Conservation (phyloP, 176 grass and related monocot species). For the Pontederia paniculata region DNA sequence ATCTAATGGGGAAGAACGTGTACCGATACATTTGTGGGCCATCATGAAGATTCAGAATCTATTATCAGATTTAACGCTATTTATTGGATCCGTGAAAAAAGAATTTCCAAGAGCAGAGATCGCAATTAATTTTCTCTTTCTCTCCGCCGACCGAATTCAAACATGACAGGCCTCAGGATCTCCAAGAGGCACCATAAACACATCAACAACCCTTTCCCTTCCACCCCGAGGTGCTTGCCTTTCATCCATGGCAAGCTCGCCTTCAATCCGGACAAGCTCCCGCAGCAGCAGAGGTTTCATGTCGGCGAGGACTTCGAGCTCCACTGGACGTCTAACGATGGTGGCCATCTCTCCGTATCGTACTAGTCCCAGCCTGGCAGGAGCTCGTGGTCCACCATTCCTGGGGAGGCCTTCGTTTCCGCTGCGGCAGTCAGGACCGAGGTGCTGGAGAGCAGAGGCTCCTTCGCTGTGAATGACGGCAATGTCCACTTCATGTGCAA, state of each 20-base stretch:
- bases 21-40: too few species aligned
- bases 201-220: conserved; percentile 82
- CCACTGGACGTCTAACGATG: conserved; percentile 35
- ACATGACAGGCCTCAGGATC: conserved; percentile 15
- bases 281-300: conserved; percentile 36
- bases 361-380: not conserved
- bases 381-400: conserved; percentile 52
- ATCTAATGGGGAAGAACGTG: too few species aligned
- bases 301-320: conserved; percentile 51
- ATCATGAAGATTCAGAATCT: too few species aligned
- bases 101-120: too few species aligned
- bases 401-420: conserved; percentile 68
- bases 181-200: conserved; percentile 50
- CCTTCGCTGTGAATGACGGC: conserved; percentile 60
- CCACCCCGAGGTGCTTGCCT: conserved; percentile 21
- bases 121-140: too few species aligned
- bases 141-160: not conserved
- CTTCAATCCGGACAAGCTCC: conserved; percentile 44
- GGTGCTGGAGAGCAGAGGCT: conserved; percentile 68
- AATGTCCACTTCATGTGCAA: conserved; percentile 39
- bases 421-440: conserved; percentile 37
- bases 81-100: too few species aligned
- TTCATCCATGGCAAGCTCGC: conserved; percentile 34
- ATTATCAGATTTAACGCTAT: too few species aligned
- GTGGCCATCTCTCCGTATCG: conserved; percentile 21